Evolutionary conservation across 129 eudicot species (phyloP).

Genomic region (Pseudognaphalium luteoalbum): DNA sequence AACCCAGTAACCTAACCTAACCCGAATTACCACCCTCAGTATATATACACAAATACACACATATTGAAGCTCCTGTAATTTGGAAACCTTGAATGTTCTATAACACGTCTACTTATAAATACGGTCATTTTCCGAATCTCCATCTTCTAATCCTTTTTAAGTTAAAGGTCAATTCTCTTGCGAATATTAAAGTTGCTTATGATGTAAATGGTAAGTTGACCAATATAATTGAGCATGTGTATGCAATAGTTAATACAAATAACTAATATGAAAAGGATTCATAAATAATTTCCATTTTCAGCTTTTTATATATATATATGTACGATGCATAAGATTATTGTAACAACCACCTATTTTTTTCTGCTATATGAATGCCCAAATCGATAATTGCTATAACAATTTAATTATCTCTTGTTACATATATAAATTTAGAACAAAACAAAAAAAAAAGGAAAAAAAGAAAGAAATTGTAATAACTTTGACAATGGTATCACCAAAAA

Average conservation of each 20-base stretch:
- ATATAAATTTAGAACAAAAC: not conserved
- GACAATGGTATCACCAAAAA: not conserved
- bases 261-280: too few relatives aligned
- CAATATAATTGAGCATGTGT: not conserved
- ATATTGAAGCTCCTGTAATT: too few relatives aligned
- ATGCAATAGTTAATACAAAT: too few relatives aligned
- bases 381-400: not conserved
- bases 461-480: not conserved
- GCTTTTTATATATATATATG: too few relatives aligned
- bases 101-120: too few relatives aligned
- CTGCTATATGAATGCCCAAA: not conserved
- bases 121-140: too few relatives aligned
- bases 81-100: too few relatives aligned
- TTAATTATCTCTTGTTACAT: not conserved
- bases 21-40: too few relatives aligned
- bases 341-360: not conserved
- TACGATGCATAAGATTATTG: too few relatives aligned
- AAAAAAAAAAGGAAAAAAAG: not conserved
- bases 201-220: slow-evolving; percentile 2
- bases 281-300: too few relatives aligned
- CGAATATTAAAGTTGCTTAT: not conserved
- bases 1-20: too few relatives aligned
- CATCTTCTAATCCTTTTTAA: not conserved
- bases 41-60: too few relatives aligned
- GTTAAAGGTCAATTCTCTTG: not conserved